Evolutionary conservation across 768 basidiomycete species (phyloP).

Genomic region (Lactifluus echinatus): DNA sequence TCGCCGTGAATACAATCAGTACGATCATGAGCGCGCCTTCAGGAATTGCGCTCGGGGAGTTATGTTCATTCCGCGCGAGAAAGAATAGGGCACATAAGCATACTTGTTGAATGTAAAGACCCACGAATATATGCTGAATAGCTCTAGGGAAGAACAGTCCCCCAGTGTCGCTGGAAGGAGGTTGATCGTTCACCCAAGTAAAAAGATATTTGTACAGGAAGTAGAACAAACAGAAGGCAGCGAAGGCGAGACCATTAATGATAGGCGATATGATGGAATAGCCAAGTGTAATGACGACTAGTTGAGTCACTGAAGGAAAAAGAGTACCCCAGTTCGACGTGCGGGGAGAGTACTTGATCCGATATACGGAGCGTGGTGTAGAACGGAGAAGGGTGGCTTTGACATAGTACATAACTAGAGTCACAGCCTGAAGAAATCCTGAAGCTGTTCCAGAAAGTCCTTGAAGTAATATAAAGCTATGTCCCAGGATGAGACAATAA

Average conservation of each 20-base stretch:
- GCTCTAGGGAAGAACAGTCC: constrained; percentile 96
- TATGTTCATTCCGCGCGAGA: constrained; percentile 53
- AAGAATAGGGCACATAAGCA: constrained; percentile 87
- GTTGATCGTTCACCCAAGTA: constrained; percentile 55
- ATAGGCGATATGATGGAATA: constrained; percentile 89
- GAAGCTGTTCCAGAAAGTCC: constrained; percentile 73
- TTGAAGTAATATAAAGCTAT: constrained; percentile 68
- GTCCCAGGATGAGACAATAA: neutral
- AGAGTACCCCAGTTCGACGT: constrained; percentile 68
- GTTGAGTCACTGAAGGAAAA: constrained; percentile 64
- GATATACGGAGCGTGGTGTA: constrained; percentile 78
- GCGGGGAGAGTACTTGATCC: constrained; percentile 68
- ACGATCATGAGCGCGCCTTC: constrained; percentile 83
- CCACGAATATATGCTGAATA: constrained; percentile 87
- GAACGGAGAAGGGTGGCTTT: constrained; percentile 81
- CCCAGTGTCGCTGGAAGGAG: constrained; percentile 66
- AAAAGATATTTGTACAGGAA: constrained; percentile 56
- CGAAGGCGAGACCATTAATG: constrained; percentile 82
- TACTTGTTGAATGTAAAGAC: constrained; percentile 84
- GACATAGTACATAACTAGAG: constrained; percentile 78
- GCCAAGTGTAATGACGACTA: constrained; percentile 71
- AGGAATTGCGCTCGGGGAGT: constrained; percentile 48
- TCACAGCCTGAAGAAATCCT: constrained; percentile 70
- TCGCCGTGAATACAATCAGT: constrained; percentile 72
- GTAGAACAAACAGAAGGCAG: constrained; percentile 79